Conservation (phyloP, 169 alveolate species). For the Cryptosporidium ryanae region DNA sequence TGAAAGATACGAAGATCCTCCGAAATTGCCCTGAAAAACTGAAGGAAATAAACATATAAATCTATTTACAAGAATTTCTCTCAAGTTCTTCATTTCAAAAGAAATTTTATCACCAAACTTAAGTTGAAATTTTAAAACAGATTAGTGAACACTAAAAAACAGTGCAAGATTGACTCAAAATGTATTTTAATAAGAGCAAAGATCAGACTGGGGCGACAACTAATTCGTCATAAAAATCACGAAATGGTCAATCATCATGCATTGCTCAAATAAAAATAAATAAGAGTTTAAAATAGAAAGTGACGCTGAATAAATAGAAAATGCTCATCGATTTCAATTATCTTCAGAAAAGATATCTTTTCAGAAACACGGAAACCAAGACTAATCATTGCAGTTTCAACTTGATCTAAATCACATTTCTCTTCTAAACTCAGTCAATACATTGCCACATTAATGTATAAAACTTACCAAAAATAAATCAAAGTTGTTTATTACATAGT, state of each 20-base stretch:
- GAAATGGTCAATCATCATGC: conserved; percentile 59
- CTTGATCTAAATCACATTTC: neutral
- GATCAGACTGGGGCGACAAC: conserved; percentile 76
- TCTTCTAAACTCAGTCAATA: neutral
- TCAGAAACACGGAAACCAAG: conserved; percentile 76
- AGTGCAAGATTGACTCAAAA: too few species aligned
- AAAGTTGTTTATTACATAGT: too few species aligned
- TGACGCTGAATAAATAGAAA: neutral
- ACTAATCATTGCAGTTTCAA: conserved; percentile 53
- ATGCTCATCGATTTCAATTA: conserved; percentile 20
- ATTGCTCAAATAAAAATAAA: neutral
- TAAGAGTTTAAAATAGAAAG: neutral
- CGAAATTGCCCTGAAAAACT: too few species aligned
- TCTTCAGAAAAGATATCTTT: conserved; percentile 58
- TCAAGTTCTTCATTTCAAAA: too few species aligned
- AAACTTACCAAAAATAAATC: too few species aligned
- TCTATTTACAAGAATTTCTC: too few species aligned
- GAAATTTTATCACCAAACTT: too few species aligned
- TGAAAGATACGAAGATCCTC: too few species aligned
- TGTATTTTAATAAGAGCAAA: neutral
- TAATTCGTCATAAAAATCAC: conserved; percentile 18
- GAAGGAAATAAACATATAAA: too few species aligned
- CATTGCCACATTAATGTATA: too few species aligned
- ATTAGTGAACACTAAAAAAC: too few species aligned
- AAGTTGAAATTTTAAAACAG: too few species aligned